Percentiles rank a stretch among this genome's conserved stretches.
These are phyloP conservation scores for Pichia sporocuriosa DNA, from an alignment of 805 yeast genomes.

Conservation along the genomic window DNA sequence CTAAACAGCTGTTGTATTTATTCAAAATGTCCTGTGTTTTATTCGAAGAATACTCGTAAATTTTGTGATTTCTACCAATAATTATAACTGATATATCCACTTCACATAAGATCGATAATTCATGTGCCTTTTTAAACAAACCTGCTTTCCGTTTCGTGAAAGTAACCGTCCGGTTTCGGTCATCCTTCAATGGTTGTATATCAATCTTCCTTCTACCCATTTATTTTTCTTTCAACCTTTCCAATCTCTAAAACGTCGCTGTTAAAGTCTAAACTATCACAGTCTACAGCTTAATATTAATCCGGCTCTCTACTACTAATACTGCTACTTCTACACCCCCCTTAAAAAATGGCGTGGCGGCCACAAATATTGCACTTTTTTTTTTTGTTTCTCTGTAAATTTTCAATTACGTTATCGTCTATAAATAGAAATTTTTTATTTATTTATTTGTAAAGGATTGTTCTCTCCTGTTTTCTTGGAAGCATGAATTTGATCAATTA, in stretches of 20 bases:
- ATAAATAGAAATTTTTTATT: no score
- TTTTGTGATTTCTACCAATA: slow-evolving; percentile 72
- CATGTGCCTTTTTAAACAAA: slow-evolving; percentile 79
- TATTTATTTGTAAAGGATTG: no score
- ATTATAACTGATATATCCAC: slow-evolving; percentile 90
- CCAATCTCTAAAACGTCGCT: background rate
- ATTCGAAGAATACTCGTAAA: slow-evolving; percentile 78
- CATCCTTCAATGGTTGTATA: slow-evolving; percentile 85
- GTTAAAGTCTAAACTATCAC: background rate
- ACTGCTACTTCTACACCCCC: no score
- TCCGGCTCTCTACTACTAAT: no score
- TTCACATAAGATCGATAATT: slow-evolving; percentile 82
- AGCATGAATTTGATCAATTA: no score
- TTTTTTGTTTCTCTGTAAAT: no score
- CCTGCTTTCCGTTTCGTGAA: slow-evolving; percentile 95
- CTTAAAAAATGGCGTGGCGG: no score
- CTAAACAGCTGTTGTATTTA: slow-evolving; percentile 27
- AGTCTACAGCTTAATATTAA: background rate
- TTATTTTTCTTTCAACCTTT: slow-evolving; percentile 29
- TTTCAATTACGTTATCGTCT: no score
- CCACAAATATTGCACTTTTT: no score
- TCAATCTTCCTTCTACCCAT: slow-evolving; percentile 98
- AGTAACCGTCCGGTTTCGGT: slow-evolving; percentile 78
- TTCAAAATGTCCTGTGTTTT: slow-evolving; percentile 47
- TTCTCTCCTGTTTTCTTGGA: no score